These are phyloP conservation scores for Salvia sclarea DNA, from an alignment of 305 asterid genomes.

Conservation along the genomic window DNA sequence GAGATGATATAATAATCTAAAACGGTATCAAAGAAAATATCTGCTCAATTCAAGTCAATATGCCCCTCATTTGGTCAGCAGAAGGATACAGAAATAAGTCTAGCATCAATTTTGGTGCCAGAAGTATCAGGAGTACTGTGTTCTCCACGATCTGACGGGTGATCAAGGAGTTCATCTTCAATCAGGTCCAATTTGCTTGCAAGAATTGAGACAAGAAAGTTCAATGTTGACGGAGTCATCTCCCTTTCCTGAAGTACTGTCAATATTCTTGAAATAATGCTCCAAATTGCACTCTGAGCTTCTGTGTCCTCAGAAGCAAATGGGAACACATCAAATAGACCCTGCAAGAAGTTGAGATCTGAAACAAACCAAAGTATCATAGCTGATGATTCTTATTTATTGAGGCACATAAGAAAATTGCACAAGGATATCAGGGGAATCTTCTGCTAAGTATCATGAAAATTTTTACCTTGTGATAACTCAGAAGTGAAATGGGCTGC, in stretches of 20 bases:
- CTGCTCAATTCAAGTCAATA: neutral
- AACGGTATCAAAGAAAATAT: conserved; percentile 10
- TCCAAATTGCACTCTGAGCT: conserved; percentile 80
- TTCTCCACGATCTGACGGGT: conserved; percentile 43
- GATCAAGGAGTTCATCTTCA: conserved; percentile 61
- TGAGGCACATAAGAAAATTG: neutral
- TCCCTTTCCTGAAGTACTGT: conserved; percentile 46
- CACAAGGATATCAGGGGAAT: conserved; percentile 13
- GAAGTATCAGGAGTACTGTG: conserved; percentile 31
- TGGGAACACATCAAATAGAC: conserved; percentile 63
- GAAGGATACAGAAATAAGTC: conserved; percentile 68
- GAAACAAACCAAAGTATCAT: conserved; percentile 37
- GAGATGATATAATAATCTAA: conserved; percentile 5
- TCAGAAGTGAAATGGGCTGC: conserved; percentile 52
- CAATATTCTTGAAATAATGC: conserved; percentile 60
- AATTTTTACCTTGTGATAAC: conserved; percentile 56
- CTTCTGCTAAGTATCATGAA: conserved; percentile 19
- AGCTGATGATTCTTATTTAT: conserved; percentile 12
- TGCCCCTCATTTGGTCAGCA: neutral
- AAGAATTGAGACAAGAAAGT: conserved; percentile 54
- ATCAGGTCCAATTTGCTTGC: conserved; percentile 57
- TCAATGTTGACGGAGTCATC: conserved; percentile 45
- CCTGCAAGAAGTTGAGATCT: conserved; percentile 71
- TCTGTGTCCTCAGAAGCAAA: conserved; percentile 64
- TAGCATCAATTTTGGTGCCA: conserved; percentile 38